Evolutionary conservation across 805 yeast genomes (phyloP).

Genomic region (Brettanomyces anomalus): DNA sequence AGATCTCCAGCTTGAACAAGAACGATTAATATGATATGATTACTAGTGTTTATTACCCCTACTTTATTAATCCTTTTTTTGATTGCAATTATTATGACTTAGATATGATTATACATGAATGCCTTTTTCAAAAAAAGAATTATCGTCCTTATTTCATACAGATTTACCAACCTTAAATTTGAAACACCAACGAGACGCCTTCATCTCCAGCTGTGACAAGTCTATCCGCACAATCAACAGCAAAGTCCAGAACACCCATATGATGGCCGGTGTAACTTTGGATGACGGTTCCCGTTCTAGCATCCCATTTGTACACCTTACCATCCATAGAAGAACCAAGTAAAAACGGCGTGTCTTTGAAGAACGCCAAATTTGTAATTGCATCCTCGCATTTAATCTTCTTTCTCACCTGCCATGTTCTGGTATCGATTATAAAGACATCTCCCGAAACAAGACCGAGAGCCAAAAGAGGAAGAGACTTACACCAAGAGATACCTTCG

Average conservation of each 20-base stretch:
- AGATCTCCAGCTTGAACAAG: slow-evolving; percentile 17
- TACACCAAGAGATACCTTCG: slow-evolving; percentile 74
- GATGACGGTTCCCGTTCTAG: slow-evolving; percentile 70
- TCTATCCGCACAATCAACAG: slow-evolving; percentile 57
- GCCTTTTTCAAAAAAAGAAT: no score
- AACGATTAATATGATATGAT: background rate
- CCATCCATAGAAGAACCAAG: slow-evolving; percentile 81
- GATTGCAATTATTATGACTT: background rate
- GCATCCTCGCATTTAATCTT: slow-evolving; percentile 68
- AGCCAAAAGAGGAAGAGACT: slow-evolving; percentile 57
- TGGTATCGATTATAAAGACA: slow-evolving; percentile 71
- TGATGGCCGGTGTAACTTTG: slow-evolving; percentile 86
- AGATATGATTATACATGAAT: no score
- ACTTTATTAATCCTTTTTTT: background rate
- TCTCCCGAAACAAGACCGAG: slow-evolving; percentile 87
- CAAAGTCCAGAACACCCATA: slow-evolving; percentile 88
- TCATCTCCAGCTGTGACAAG: slow-evolving; percentile 94
- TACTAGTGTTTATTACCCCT: no score
- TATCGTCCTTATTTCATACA: background rate
- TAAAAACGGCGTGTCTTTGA: slow-evolving; percentile 44
- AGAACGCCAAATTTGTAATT: slow-evolving; percentile 68
- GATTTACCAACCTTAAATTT: slow-evolving; percentile 17
- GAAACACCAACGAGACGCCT: slow-evolving; percentile 77
- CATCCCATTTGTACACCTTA: slow-evolving; percentile 77
- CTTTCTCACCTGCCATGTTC: slow-evolving; percentile 79